These are phyloP conservation scores for Dothistroma septosporum DNA, from an alignment of 2,329 filamentous ascomycete species.

Conservation along the genomic window DNA sequence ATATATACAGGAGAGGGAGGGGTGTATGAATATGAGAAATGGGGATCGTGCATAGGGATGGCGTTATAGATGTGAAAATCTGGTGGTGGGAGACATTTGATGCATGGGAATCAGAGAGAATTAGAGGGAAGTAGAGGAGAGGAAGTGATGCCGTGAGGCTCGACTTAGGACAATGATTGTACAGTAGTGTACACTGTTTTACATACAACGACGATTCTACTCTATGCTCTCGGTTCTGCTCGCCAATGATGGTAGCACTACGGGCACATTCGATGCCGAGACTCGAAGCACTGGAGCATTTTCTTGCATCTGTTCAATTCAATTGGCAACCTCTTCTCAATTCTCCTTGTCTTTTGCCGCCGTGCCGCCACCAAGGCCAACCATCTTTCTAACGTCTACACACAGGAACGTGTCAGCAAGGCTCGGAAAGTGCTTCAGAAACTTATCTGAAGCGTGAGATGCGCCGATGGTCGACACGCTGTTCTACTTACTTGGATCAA, in stretches of 20 bases:
- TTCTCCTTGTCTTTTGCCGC: neutral
- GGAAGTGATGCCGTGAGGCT: neutral
- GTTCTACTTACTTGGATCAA: constrained; percentile 37
- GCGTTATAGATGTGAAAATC: neutral
- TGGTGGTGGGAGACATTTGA: neutral
- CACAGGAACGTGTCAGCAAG: constrained; percentile 1
- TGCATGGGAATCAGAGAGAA: neutral
- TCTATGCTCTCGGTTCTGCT: neutral
- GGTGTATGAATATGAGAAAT: constrained; percentile 8
- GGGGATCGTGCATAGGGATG: neutral
- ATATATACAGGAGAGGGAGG: neutral
- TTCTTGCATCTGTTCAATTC: no score
- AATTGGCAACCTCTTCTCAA: neutral
- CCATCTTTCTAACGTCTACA: neutral
- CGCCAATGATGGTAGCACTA: no score
- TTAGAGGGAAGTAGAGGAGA: neutral
- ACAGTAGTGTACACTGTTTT: constrained; percentile 17
- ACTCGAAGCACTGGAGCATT: no score
- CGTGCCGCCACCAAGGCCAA: neutral
- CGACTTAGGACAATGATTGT: constrained; percentile 3
- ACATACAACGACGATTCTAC: constrained; percentile 1
- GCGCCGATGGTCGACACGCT: neutral
- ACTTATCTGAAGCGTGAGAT: constrained; percentile 36
- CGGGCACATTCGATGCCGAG: no score
- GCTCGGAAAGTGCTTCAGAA: constrained; percentile 35